Conservation (phyloP, 768 basidiomycete genomes). For the Agrocybe pediades region DNA sequence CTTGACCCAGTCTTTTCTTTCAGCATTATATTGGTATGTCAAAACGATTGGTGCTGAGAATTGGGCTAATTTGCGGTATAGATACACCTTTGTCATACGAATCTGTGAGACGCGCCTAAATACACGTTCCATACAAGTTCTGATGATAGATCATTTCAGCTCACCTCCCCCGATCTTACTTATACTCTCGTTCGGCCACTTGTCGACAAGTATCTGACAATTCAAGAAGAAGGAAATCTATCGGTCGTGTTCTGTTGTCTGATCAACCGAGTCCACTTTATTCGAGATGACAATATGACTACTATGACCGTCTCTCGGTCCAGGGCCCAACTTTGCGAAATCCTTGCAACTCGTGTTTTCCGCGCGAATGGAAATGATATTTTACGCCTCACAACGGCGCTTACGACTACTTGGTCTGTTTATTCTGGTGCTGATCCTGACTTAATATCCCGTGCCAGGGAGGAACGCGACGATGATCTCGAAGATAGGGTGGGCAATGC, state of each 20-base stretch:
- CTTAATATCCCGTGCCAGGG: constrained; percentile 57
- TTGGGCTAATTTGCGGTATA: constrained; percentile 25
- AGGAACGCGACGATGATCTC: constrained; percentile 69
- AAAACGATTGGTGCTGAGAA: background rate
- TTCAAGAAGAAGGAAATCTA: constrained; percentile 76
- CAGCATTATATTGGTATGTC: constrained; percentile 73
- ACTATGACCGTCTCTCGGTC: constrained; percentile 71
- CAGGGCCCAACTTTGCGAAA: constrained; percentile 85
- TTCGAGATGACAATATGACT: constrained; percentile 73
- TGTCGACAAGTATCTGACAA: constrained; percentile 78
- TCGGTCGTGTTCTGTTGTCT: constrained; percentile 88
- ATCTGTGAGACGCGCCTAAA: constrained; percentile 49
- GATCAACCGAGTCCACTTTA: constrained; percentile 84
- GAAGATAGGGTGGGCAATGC: constrained; percentile 88
- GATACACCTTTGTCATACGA: constrained; percentile 87
- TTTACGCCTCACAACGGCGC: constrained; percentile 66
- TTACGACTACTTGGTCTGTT: constrained; percentile 82
- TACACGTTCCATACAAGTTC: background rate
- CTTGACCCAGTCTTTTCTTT: background rate
- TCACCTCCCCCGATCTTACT: constrained; percentile 84
- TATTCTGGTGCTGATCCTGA: constrained; percentile 72
- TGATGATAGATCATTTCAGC: constrained; percentile 36
- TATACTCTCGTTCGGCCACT: constrained; percentile 90
- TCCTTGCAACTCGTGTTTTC: constrained; percentile 80
- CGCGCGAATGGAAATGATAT: constrained; percentile 70